A percentile compares a stretch with the other conserved stretches of the same genome.
These are phyloP conservation scores for Hirsutella rhossiliensis DNA, from an alignment of 2,329 filamentous ascomycete genomes.

Conservation along the genomic window DNA sequence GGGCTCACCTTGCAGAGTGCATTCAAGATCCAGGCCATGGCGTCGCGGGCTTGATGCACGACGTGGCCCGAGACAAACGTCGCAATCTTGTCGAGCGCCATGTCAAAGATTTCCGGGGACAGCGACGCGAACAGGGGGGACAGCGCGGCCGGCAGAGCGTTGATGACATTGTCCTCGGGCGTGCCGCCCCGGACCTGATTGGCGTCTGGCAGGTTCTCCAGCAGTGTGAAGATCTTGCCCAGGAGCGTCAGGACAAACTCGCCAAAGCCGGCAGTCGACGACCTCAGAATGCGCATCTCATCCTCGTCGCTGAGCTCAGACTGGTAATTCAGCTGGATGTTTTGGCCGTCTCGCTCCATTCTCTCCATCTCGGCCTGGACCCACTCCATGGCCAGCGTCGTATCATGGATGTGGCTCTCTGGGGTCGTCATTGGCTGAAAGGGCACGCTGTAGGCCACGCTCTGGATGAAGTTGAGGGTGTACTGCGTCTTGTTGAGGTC, in stretches of 20 bases:
- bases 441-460: slow-evolving; percentile 91
- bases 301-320: slow-evolving; percentile 73
- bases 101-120: slow-evolving; percentile 86
- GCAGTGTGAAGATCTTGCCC: slow-evolving; percentile 85
- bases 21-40: slow-evolving; percentile 98
- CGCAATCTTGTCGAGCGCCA: slow-evolving; percentile 82
- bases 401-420: slow-evolving; percentile 56
- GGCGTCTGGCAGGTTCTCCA: slow-evolving; percentile 91
- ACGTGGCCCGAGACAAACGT: slow-evolving; percentile 89
- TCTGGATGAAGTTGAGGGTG: slow-evolving; percentile 88
- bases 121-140: slow-evolving; percentile 82
- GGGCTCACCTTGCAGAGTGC: slow-evolving; percentile 92
- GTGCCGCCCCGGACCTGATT: slow-evolving; percentile 79
- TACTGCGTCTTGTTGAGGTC: slow-evolving; percentile 94
- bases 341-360: slow-evolving; percentile 78
- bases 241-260: slow-evolving; percentile 88
- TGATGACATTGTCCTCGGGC: slow-evolving; percentile 94
- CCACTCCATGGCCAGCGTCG: slow-evolving; percentile 77
- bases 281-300: slow-evolving; percentile 78
- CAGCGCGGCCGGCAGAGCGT: slow-evolving; percentile 83
- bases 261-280: slow-evolving; percentile 84
- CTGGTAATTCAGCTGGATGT: slow-evolving; percentile 76
- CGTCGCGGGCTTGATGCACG: slow-evolving; percentile 90
- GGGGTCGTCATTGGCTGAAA: slow-evolving; percentile 61
- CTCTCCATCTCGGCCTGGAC: slow-evolving; percentile 88